Conservation (phyloP, 768 basidiomycete genomes). For the Trametes sanguinea region DNA sequence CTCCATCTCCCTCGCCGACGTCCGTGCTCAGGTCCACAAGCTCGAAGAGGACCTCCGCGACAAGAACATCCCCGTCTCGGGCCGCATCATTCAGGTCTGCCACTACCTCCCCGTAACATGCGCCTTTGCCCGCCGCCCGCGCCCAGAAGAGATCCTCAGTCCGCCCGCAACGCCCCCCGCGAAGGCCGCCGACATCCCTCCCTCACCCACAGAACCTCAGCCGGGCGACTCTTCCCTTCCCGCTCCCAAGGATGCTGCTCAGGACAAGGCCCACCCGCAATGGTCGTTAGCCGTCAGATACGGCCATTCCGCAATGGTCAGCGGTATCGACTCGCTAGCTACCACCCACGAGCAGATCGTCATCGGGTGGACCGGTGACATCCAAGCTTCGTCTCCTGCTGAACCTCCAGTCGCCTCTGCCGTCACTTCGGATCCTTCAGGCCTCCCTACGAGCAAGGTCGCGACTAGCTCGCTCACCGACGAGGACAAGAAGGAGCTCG, state of each 20-base stretch:
- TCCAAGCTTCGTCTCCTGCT: constrained; percentile 51
- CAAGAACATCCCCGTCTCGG: constrained; percentile 74
- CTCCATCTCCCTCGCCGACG: constrained; percentile 68
- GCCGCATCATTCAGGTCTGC: constrained; percentile 89
- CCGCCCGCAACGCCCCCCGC: constrained; percentile 82
- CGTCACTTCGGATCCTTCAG: constrained; percentile 28
- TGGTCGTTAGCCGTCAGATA: constrained; percentile 83
- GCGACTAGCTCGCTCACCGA: constrained; percentile 53
- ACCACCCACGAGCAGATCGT: constrained; percentile 88
- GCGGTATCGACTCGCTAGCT: constrained; percentile 84
- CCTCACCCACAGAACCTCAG: constrained; percentile 23
- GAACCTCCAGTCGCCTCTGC: constrained; percentile 24
- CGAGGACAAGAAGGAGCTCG: constrained; percentile 66
- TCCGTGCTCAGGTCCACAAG: constrained; percentile 67
- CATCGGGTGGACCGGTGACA: constrained; percentile 93
- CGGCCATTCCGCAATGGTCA: constrained; percentile 94
- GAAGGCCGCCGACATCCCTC: constrained; percentile 49
- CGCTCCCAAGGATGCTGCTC: constrained; percentile 16
- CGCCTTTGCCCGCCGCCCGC: constrained; percentile 49
- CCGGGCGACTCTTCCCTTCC: constrained; percentile 18
- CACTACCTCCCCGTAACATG: constrained; percentile 85
- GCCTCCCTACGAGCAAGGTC: constrained; percentile 36
- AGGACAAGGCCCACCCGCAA: constrained; percentile 32
- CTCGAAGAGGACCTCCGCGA: constrained; percentile 74
- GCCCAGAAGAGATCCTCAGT: constrained; percentile 52